Evolutionary conservation across 1,284 basidiomycete genomes (phyloP), one percentile per base, ranked within the genome.

Genomic region (Sporisorium graminicola): DNA sequence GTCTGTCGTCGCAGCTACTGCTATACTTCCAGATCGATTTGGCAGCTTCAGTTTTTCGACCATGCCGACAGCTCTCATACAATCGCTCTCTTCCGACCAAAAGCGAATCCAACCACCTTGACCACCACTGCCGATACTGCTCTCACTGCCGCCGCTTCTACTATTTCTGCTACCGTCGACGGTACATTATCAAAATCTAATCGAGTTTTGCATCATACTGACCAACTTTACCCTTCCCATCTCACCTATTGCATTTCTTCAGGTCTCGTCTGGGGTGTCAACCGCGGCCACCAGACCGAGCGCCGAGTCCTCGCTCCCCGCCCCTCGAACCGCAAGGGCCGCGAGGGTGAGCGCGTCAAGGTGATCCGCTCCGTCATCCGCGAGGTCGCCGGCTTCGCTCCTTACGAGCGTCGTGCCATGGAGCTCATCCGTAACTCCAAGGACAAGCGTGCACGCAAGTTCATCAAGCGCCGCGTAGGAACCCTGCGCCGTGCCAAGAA

Each of bases 391-490:
- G 97, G 97, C 76, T 99, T 98, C 89, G 94, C 95, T 52, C 93
- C 97, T 52, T 99, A 99, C 88, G 97, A 99, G 91, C 91, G 95
- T 86, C 92, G 97, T 81, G 95, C 99, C 68, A 92, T 99, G 93
- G 97, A 99, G 89, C 88, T 99, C 90, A 89, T 99, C 89, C 92
- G 96, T 87, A 99, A 98, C 92, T 97, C 94, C 80, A 98, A 98
- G 90, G 93, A 85, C 80, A 85, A 85, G 82, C 82, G 82, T 63
- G 84, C 83, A 31, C 80, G 84, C 59, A 84, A 85, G 77, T 85
- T 85, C 73, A 79, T 85, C 73, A 85, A 85, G 84, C 73, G 77
- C 51, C 79, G 84, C 43, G 63, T 85, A 33, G 84, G 84, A 26
- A 85, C 84, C 22, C 74, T 85, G 58, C 78, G 83, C 63, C 81